These are phyloP conservation scores for Tuber borchii DNA, from an alignment of 495 filamentous ascomycete species.

Conservation along the genomic window DNA sequence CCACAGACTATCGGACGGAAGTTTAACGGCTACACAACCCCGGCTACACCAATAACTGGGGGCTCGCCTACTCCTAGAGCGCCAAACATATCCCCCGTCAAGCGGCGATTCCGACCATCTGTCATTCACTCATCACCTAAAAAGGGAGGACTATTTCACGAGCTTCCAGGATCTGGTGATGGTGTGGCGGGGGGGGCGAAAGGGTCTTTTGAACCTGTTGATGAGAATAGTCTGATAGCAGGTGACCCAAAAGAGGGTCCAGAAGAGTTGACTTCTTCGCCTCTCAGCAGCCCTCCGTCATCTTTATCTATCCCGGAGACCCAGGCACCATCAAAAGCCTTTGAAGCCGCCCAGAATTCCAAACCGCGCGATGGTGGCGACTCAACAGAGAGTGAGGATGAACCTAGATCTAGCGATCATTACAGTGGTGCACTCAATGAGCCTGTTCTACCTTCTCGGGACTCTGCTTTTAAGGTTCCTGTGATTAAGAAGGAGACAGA, in stretches of 20 bases:
- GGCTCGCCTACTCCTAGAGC: constrained; percentile 9
- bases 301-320: constrained; percentile 23
- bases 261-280: not conserved
- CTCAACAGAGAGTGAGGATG: constrained; percentile 23
- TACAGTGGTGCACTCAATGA: not conserved
- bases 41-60: constrained; percentile 15
- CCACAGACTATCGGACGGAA: constrained; percentile 4
- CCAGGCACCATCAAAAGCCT: not conserved
- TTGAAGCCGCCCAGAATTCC: not conserved
- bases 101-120: constrained; percentile 13
- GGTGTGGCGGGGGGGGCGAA: not conserved
- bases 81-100: constrained; percentile 24
- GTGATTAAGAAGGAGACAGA: constrained; percentile 13
- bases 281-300: constrained; percentile 1
- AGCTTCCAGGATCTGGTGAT: not conserved
- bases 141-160: constrained; percentile 22
- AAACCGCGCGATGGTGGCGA: not conserved
- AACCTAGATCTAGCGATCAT: not conserved
- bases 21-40: constrained; percentile 20
- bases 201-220: not conserved
- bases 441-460: not conserved
- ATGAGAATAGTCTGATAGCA: not conserved
- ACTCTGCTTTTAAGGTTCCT: constrained; percentile 7
- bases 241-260: not conserved
- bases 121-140: not conserved